These are phyloP conservation scores for Hsuehochloa calcarea DNA, from an alignment of 176 grass and related monocot genomes.

Conservation along the genomic window DNA sequence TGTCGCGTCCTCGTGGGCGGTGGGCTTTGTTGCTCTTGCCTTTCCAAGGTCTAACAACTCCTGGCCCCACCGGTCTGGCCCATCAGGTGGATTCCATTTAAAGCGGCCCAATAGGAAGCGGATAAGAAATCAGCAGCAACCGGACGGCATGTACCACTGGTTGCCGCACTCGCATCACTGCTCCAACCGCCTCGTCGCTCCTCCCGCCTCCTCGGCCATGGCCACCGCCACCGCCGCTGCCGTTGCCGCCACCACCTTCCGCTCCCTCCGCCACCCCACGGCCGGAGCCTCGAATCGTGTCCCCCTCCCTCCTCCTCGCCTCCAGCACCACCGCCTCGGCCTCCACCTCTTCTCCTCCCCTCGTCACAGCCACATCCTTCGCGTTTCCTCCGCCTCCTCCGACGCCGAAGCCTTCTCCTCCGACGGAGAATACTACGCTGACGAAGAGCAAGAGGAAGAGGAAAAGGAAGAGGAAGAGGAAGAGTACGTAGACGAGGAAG, in stretches of 20 bases:
- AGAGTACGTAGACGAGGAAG: conserved; percentile 26
- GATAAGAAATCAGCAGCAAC: conserved; percentile 35
- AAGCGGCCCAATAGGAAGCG: background rate
- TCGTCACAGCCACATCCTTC: conserved; percentile 5
- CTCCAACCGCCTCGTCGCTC: conserved; percentile 36
- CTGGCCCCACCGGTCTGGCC: background rate
- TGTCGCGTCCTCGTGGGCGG: background rate
- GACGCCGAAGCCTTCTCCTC: conserved; percentile 31
- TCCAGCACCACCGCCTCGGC: conserved; percentile 4
- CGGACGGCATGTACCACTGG: background rate
- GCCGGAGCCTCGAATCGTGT: background rate
- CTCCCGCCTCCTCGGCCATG: conserved; percentile 36
- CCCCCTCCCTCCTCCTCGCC: conserved; percentile 5
- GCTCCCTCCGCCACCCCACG: conserved; percentile 8
- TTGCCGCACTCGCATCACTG: background rate
- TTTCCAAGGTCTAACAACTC: background rate
- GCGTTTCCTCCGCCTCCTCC: background rate
- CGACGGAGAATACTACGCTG: conserved; percentile 14
- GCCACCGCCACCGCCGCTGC: conserved; percentile 1
- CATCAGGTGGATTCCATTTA: background rate
- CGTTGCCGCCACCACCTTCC: conserved; percentile 4
- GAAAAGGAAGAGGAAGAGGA: background rate
- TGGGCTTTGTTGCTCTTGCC: background rate
- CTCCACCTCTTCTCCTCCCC: background rate
- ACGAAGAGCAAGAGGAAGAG: conserved; percentile 16